Conservation (phyloP, 2,329 filamentous ascomycete genomes). For the Coniochaeta sp. region DNA sequence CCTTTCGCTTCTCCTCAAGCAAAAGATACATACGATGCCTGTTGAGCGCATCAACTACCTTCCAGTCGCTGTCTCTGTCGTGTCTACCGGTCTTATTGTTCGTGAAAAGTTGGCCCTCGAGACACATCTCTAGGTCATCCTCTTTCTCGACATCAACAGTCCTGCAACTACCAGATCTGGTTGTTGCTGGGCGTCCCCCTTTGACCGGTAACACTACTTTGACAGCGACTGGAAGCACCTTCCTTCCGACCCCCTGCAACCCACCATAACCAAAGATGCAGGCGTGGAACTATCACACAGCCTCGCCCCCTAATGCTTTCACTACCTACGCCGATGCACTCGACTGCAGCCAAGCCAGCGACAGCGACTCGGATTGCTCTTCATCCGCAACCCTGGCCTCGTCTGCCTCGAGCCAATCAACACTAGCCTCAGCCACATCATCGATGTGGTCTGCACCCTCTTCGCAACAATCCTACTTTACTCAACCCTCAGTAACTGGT, state of each 20-base stretch:
- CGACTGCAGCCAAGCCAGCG: not conserved
- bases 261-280: constrained; percentile 47
- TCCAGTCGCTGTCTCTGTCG: constrained; percentile 58
- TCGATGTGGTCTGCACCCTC: constrained; percentile 73
- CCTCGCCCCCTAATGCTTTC: constrained; percentile 43
- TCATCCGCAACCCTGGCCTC: not conserved
- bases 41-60: constrained; percentile 42
- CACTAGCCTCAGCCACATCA: constrained; percentile 68
- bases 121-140: constrained; percentile 34
- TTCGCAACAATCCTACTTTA: constrained; percentile 63
- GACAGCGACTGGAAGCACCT: constrained; percentile 26
- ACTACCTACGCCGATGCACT: constrained; percentile 56
- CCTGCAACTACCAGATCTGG: constrained; percentile 28
- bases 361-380: constrained; percentile 1
- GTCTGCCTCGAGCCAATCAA: constrained; percentile 41
- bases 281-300: constrained; percentile 46
- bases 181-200: constrained; percentile 34
- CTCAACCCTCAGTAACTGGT: constrained; percentile 54
- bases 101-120: constrained; percentile 42
- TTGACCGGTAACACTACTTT: constrained; percentile 25
- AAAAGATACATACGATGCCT: constrained; percentile 44
- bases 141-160: constrained; percentile 35
- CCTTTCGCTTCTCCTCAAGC: constrained; percentile 20
- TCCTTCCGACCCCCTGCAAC: constrained; percentile 11
- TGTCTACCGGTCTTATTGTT: constrained; percentile 53